These are phyloP conservation scores for Fraxinus greggii DNA, from an alignment of 305 asterid species.

Conservation along the genomic window DNA sequence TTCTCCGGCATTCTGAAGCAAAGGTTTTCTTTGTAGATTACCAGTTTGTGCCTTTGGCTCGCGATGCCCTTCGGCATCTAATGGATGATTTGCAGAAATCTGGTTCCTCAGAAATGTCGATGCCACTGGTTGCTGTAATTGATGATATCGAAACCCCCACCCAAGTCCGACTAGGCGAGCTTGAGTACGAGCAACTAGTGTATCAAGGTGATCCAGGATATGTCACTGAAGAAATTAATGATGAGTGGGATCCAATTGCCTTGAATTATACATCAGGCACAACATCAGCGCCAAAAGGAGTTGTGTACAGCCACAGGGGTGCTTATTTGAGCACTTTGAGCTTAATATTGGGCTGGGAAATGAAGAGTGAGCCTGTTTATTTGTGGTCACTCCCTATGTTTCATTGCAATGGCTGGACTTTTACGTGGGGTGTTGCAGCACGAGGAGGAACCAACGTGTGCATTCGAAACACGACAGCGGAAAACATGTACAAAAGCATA, in stretches of 20 bases:
- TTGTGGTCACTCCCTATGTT: constrained; percentile 66
- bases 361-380: constrained; percentile 55
- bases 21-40: constrained; percentile 66
- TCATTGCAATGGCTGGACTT: constrained; percentile 70
- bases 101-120: constrained; percentile 11
- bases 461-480: constrained; percentile 56
- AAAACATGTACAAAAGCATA: constrained; percentile 51
- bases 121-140: constrained; percentile 56
- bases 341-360: constrained; percentile 47
- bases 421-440: constrained; percentile 64
- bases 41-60: constrained; percentile 42
- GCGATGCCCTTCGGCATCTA: constrained; percentile 44
- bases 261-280: constrained; percentile 62
- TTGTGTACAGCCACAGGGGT: constrained; percentile 62
- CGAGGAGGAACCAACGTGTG: constrained; percentile 66
- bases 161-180: constrained; percentile 43
- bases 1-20: constrained; percentile 67
- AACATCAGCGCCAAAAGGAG: constrained; percentile 58
- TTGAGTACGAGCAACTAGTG: constrained; percentile 58
- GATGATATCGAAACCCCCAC: constrained; percentile 58
- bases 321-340: constrained; percentile 59
- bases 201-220: constrained; percentile 35
- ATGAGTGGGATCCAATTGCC: constrained; percentile 55
- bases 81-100: constrained; percentile 24
- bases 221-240: constrained; percentile 36